Evolutionary conservation across 2,329 filamentous ascomycete genomes (phyloP), one percentile per base, ranked within the genome.

Genomic region (Lachnellula willkommii): DNA sequence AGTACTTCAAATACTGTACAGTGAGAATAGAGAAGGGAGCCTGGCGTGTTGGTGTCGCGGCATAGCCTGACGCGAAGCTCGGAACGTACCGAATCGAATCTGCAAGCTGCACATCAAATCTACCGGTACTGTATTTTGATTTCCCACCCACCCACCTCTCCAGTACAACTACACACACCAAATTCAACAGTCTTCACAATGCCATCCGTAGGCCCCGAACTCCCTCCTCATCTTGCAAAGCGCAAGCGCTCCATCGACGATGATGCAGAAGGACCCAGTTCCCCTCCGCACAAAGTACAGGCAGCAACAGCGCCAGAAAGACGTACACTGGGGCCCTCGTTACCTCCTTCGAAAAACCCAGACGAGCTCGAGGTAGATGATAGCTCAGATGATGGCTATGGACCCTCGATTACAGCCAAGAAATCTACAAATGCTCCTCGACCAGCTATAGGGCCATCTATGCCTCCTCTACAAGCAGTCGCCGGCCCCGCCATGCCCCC

Each of bases 211-310:
- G 87, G 88, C 5, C 88, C 89, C 14, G 77, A 84, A 58, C 71
- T 91, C 24, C 88, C 89, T 12, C 79, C 87, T 4, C 83, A 88
- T 59, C 77, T 87, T 43, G 55, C 81, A 36, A 86, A 86, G 70
- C 79, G 83, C 65, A 85, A 85, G 66, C 81, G 81, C 65, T 78
- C 75, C 4, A 74, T 77, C 42, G 71, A 77, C 48, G 72, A 74
- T 48, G 64, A 66, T 17, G 42, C 62, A 17, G 60, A 71, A 51
- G 67, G 69, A 35, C 65, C 70, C 12, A 66, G 68, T 26, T 74
- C 74, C 6, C 77, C 75, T 39, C 75, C 75, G 4, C 61, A 71
- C 52, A 84, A 84, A 64, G 56, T 72, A 32, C 70, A 64, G 47
- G 67, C 66, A 15, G 65, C 64, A 28, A 56, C 60, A 50, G 53